Evolutionary conservation across 345 rosid genomes (phyloP).

Genomic region (Hirschfeldia incana): DNA sequence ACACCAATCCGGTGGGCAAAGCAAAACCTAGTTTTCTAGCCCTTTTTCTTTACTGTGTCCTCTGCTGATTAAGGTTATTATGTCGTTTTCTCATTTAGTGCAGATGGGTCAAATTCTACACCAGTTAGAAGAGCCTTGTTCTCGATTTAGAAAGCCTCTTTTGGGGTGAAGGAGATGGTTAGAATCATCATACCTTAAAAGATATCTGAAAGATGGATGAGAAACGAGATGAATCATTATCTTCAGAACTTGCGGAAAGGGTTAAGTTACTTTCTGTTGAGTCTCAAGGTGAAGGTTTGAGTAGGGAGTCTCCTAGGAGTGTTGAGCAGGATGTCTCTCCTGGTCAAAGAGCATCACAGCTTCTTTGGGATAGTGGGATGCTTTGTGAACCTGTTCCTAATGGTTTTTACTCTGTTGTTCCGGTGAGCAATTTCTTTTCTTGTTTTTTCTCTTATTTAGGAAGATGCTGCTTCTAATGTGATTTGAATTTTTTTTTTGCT

Average conservation of each 20-base stretch:
- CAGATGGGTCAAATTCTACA: slow-evolving; percentile 38
- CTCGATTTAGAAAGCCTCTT: slow-evolving; percentile 41
- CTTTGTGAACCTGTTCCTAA: slow-evolving; percentile 76
- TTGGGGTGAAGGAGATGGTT: slow-evolving; percentile 57
- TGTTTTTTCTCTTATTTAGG: background rate
- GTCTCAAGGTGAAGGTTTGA: slow-evolving; percentile 65
- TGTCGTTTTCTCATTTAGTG: slow-evolving; percentile 38
- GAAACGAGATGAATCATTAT: slow-evolving; percentile 60
- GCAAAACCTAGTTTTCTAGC: no score
- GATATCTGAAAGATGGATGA: slow-evolving; percentile 73
- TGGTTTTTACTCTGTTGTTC: slow-evolving; percentile 88
- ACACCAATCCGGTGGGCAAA: slow-evolving; percentile 2
- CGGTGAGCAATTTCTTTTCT: slow-evolving; percentile 44
- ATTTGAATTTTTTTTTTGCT: background rate
- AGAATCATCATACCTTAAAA: slow-evolving; percentile 54
- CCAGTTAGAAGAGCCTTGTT: slow-evolving; percentile 21
- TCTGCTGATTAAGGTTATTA: background rate
- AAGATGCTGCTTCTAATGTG: slow-evolving; percentile 11
- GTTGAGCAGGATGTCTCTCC: slow-evolving; percentile 66
- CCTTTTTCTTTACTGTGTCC: no score
- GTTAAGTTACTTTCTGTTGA: slow-evolving; percentile 69
- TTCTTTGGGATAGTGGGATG: slow-evolving; percentile 88
- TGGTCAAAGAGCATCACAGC: slow-evolving; percentile 79
- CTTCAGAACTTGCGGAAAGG: slow-evolving; percentile 74
- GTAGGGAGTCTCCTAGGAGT: slow-evolving; percentile 65